phyloP scores from a whole-genome alignment of 2,329 filamentous ascomycete genomes.

The Epichloe elymi region DNA sequence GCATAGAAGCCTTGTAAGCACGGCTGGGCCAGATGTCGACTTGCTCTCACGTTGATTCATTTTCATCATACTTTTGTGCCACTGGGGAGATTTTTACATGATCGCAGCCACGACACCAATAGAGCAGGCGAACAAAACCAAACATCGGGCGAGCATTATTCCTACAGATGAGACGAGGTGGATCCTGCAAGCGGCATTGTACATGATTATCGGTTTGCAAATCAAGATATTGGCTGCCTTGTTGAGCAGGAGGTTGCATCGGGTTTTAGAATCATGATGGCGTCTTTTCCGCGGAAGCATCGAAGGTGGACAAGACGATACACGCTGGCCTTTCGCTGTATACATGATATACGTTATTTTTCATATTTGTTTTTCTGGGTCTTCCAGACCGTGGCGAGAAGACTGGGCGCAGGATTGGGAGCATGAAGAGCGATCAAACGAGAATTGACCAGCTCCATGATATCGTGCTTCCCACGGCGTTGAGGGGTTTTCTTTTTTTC shows the following conservation, averaged over 20 bases:
- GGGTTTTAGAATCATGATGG: neutral
- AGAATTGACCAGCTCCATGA: conserved; percentile 6
- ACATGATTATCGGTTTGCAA: neutral
- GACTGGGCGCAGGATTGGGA: neutral
- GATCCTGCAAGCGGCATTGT: neutral
- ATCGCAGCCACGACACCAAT: neutral
- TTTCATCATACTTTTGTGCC: neutral
- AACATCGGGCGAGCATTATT: neutral
- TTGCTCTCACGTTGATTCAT: neutral
- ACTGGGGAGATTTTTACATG: neutral
- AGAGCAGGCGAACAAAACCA: neutral
- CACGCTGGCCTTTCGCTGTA: neutral
- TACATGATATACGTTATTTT: neutral
- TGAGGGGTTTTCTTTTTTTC: conserved; percentile 9
- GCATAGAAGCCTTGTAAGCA: conserved; percentile 8
- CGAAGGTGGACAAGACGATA: neutral
- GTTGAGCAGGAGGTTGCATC: neutral
- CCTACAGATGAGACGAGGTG: neutral
- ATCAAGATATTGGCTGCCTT: neutral
- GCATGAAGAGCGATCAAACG: too few relatives aligned
- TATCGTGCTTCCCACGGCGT: conserved; percentile 7
- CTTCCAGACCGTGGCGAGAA: neutral
- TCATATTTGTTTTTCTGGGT: neutral
- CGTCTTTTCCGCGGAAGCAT: neutral
- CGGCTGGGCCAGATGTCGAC: neutral